Percentiles rank a stretch among this genome's conserved stretches.
These are phyloP conservation scores for Colletotrichum agaves DNA, from an alignment of 2,329 filamentous ascomycete genomes.

Conservation along the genomic window DNA sequence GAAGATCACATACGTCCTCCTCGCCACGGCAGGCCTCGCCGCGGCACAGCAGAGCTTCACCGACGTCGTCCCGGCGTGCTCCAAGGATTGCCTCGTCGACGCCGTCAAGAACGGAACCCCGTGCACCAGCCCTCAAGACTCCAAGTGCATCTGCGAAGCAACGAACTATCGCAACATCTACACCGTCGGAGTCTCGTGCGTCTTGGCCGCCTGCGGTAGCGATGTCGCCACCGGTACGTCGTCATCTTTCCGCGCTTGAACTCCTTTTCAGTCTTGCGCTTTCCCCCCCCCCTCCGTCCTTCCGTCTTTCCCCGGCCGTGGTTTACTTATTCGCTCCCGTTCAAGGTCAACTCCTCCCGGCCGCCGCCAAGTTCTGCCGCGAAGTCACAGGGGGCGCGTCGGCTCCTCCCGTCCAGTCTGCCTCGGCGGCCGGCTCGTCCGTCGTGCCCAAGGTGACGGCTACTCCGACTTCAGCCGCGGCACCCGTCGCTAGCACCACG, in stretches of 20 bases:
- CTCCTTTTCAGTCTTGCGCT: too few relatives aligned
- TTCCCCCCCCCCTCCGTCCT: too few relatives aligned
- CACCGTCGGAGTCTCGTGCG: slow-evolving; percentile 51
- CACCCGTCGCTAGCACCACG: background rate
- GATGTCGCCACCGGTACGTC: slow-evolving; percentile 42
- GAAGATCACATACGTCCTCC: slow-evolving; percentile 37
- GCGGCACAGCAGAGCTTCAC: slow-evolving; percentile 36
- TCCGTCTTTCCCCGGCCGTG: background rate
- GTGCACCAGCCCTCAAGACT: slow-evolving; percentile 39
- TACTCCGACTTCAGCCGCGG: background rate
- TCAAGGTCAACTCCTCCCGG: slow-evolving; percentile 41
- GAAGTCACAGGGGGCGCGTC: slow-evolving; percentile 31
- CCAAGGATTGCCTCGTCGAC: slow-evolving; percentile 39
- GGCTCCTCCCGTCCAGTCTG: slow-evolving; percentile 14
- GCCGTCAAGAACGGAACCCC: slow-evolving; percentile 38
- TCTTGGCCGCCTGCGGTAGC: slow-evolving; percentile 56
- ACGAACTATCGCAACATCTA: slow-evolving; percentile 50
- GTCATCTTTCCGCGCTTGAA: background rate
- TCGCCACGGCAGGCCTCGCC: slow-evolving; percentile 32
- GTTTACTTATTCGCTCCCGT: too few relatives aligned
- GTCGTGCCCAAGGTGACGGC: background rate
- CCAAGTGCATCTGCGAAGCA: slow-evolving; percentile 40
- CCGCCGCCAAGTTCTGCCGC: slow-evolving; percentile 40
- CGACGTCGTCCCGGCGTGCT: slow-evolving; percentile 41
- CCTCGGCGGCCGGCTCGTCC: slow-evolving; percentile 19